phyloP scores from a whole-genome alignment of 2,329 filamentous ascomycete genomes.

The Cordyceps sp. region DNA sequence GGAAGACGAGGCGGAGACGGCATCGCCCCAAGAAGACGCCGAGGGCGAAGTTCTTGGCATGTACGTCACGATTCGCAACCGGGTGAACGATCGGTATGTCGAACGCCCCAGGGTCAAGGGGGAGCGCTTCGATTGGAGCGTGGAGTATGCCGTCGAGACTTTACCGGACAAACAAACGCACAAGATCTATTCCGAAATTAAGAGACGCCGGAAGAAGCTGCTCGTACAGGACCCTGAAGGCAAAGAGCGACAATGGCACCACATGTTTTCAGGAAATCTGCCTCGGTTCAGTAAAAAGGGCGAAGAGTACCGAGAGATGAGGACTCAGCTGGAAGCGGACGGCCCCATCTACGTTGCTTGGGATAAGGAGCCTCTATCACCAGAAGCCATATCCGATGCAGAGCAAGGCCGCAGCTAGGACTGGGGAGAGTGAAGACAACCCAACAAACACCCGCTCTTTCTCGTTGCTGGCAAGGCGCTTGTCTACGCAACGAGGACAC shows the following conservation, averaged over 20 bases:
- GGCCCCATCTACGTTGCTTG: conserved; percentile 31
- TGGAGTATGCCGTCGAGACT: conserved; percentile 67
- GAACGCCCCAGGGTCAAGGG: conserved; percentile 36
- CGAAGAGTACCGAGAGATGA: conserved; percentile 34
- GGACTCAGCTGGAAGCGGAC: conserved; percentile 33
- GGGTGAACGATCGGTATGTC: conserved; percentile 49
- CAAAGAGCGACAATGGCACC: conserved; percentile 25
- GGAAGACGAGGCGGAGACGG: not conserved
- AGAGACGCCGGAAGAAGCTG: conserved; percentile 34
- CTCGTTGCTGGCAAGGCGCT: too few relatives aligned
- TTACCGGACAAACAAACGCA: conserved; percentile 27
- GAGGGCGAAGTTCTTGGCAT: conserved; percentile 43
- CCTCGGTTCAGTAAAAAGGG: conserved; percentile 32
- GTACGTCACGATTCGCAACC: conserved; percentile 56
- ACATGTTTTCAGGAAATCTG: conserved; percentile 25
- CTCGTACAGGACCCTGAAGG: conserved; percentile 24
- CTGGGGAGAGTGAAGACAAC: not conserved
- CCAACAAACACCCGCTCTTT: too few relatives aligned
- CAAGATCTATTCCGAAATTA: conserved; percentile 37
- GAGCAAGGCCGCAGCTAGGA: too few relatives aligned
- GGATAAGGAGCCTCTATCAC: conserved; percentile 12
- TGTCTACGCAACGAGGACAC: too few relatives aligned
- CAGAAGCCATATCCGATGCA: not conserved
- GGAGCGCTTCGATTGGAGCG: conserved; percentile 37
- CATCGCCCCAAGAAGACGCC: not conserved